A percentile compares a stretch with the other conserved stretches of the same genome.
phyloP scores from a whole-genome alignment of 208 protist genomes.

The Acanthamoeba triangularis region DNA sequence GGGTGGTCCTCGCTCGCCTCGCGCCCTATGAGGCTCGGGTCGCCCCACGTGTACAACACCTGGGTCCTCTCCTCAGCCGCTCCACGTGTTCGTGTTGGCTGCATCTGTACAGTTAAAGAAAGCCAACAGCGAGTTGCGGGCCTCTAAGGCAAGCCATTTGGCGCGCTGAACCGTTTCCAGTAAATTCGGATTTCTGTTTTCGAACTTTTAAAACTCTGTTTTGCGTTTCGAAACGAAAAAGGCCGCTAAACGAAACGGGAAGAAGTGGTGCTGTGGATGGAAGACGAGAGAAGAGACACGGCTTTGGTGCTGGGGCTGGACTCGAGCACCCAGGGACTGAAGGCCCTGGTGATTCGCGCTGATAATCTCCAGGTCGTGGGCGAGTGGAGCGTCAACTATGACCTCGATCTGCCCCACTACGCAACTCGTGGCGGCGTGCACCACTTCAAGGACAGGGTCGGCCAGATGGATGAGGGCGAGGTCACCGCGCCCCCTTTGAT shows the following conservation, averaged over 20 bases:
- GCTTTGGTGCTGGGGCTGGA: slow-evolving; percentile 73
- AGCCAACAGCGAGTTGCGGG: too few relatives aligned
- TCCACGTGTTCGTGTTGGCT: too few relatives aligned
- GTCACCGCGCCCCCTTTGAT: slow-evolving; percentile 78
- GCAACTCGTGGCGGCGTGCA: slow-evolving; percentile 39
- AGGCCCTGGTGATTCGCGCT: slow-evolving; percentile 46
- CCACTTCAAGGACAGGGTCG: not conserved
- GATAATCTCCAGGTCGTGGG: slow-evolving; percentile 4
- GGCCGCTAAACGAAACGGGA: not conserved
- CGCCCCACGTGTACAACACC: slow-evolving; percentile 39
- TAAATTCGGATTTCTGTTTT: not conserved
- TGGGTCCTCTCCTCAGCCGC: too few relatives aligned
- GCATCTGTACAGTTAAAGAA: too few relatives aligned
- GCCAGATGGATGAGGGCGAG: slow-evolving; percentile 33
- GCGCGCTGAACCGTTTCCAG: not conserved
- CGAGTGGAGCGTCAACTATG: slow-evolving; percentile 78
- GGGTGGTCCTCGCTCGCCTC: not conserved
- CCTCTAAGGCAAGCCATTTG: not conserved
- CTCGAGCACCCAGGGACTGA: slow-evolving; percentile 79
- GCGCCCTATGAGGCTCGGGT: slow-evolving; percentile 22
- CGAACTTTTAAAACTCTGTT: not conserved
- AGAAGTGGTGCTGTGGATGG: not conserved
- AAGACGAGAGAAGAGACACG: not conserved
- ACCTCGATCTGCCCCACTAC: slow-evolving; percentile 81
- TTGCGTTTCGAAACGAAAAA: not conserved